Percentiles rank a stretch among this genome's conserved stretches.
Conservation (phyloP, 345 rosid genomes). For the Luvunga scandens region DNA sequence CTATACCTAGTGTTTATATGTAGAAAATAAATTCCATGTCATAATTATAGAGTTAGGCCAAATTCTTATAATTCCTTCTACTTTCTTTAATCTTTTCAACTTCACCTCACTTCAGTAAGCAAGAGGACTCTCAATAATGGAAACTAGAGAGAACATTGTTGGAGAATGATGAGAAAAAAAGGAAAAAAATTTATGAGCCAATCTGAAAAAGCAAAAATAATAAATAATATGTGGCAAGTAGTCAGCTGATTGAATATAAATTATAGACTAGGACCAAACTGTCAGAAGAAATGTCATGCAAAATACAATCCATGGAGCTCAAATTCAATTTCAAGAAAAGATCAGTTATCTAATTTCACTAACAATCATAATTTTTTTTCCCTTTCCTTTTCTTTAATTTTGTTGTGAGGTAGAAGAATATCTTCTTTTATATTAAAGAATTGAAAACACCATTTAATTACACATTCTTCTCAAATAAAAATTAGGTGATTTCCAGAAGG, state of each 20-base stretch:
- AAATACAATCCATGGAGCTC: not conserved
- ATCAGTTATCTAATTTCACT: not conserved
- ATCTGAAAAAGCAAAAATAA: too few relatives aligned
- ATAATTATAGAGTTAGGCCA: too few relatives aligned
- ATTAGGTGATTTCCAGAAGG: not conserved
- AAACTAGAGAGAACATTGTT: too few relatives aligned
- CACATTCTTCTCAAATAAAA: not conserved
- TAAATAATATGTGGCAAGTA: too few relatives aligned
- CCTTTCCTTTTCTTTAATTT: too few relatives aligned
- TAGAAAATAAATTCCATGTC: not conserved
- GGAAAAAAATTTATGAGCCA: too few relatives aligned
- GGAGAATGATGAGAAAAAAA: too few relatives aligned
- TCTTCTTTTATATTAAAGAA: not conserved
- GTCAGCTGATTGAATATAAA: not conserved
- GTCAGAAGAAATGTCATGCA: not conserved
- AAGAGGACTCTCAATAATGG: too few relatives aligned
- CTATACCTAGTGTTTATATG: not conserved
- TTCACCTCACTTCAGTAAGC: too few relatives aligned
- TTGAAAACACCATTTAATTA: not conserved
- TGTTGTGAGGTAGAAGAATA: not conserved
- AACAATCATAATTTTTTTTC: not conserved
- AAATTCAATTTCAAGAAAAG: not conserved
- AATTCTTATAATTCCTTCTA: too few relatives aligned
- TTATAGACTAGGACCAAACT: not conserved
- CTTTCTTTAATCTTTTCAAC: too few relatives aligned